Evolutionary conservation across 148 eudicot species (phyloP), one percentile per base, ranked within the genome.

Genomic region (Rhododendron williamsianum): DNA sequence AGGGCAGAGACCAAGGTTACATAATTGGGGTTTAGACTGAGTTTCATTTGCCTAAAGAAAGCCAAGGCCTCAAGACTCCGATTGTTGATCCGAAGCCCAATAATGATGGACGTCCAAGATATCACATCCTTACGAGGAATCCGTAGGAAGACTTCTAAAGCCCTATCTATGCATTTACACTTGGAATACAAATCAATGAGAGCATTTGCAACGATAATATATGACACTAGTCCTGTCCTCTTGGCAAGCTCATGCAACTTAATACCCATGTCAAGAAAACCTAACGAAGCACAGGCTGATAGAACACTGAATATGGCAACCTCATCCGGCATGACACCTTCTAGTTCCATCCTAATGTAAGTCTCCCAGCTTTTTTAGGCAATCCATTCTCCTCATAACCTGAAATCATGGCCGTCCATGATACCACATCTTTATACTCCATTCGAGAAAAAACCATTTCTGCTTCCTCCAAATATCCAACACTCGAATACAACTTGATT

Each of bases 361-460:
- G 93, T 92, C 65, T 93, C 89, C 73, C 83, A 30, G 97, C 97
- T 85, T 90, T 93, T 4, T 91, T 90, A 81, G 93, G 92, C 73
- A 95, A 89, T 30, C 93, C 92, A 82, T 91, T 95, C 77, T 86
- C 87, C 83, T 91, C 95, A 86, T 93, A 96, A 81, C 96, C 93
- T 43, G 96, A 92, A 82, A 96, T 96, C 99, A 96, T 93, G 13
- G 98, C 82, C 5, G 98, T 96, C 99, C 99, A 95, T 23, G 99
- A 93, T 33, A 96, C 92, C 78, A 96, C 91, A 88, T 96, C 98
- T 85, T 91, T 95, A 56, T 54, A 87, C 87, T 83, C 86, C 86
- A 95, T 94, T 78, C 87, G 83, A 56, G 82, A 87, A 88, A 96
- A 96, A 58, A 93, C 87, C 43, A 85, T 96, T 82, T 96, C 98